phyloP scores from a whole-genome alignment of 2,329 filamentous ascomycete species.

The Pseudocercospora eumusae region DNA sequence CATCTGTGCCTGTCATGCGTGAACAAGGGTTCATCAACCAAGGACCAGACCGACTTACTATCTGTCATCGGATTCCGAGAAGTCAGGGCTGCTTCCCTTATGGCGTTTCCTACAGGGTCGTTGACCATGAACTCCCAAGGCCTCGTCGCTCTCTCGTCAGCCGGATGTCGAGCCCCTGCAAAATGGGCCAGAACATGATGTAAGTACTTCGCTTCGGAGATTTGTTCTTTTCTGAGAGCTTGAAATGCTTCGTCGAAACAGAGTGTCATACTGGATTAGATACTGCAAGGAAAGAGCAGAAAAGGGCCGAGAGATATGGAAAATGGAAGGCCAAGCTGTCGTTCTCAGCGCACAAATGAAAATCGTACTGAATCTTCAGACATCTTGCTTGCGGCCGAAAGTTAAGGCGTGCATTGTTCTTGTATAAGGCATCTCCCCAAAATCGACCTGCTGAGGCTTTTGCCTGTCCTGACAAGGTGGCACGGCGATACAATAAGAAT shows the following conservation, averaged over 20 bases:
- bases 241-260: constrained; percentile 28
- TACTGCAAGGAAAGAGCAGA: background rate
- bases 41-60: constrained; percentile 2
- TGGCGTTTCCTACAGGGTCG: constrained; percentile 27
- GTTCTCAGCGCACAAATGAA: background rate
- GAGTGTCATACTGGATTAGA: constrained; percentile 18
- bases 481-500: background rate
- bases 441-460: constrained; percentile 10
- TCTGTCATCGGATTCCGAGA: constrained; percentile 13
- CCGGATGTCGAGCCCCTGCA: constrained; percentile 19
- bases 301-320: background rate
- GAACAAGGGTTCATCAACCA: background rate
- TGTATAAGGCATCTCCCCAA: constrained; percentile 15
- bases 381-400: background rate
- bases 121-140: constrained; percentile 24
- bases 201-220: constrained; percentile 22
- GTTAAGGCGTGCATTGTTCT: background rate
- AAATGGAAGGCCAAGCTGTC: background rate
- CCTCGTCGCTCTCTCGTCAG: constrained; percentile 16
- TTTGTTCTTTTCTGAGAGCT: constrained; percentile 17
- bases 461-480: constrained; percentile 1
- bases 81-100: constrained; percentile 22
- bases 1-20: constrained; percentile 7
- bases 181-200: constrained; percentile 25
- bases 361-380: background rate